Base-by-base conservation (phyloP, 768 basidiomycete genomes). In the Cytidiella melzeri region DNA sequence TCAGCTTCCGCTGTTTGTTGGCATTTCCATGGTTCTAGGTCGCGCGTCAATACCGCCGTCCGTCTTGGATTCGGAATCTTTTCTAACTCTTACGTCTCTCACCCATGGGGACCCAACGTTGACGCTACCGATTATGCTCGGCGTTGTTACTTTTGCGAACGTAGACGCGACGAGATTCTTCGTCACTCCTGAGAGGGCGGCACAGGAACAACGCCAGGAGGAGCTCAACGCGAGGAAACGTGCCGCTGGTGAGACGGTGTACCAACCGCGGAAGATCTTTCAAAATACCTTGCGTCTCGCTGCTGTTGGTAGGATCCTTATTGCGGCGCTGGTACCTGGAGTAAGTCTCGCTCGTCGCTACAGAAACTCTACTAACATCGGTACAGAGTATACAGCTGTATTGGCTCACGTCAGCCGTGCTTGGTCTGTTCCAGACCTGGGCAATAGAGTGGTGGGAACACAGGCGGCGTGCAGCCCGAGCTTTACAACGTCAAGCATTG, bases 121-220 rank as follows among this genome's bases (percentile, higher is more conserved):
- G 58, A 67, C 76, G 11, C 63, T 91, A 1, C 89, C 89, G 2
- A 80, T 91, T 44, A 67, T 77, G 2, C 70, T 90, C 19, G 89
- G 89, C 5, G 63, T 90, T 41, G 62, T 88, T 36, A 87, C 85
- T 9, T 72, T 91, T 70, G 84, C 83, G 2, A 90, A 89, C 54
- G 83, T 88, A 10, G 89, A 92, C 60, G 81, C 84, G 6, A 76
- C 81, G 28, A 77, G 77, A 36, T 89, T 85, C 87, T 76, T 89
- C 52, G 70, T 82, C 68, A 78, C 73, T 26, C 72, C 80, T 3
- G 75, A 73, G 13, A 78, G 80, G 54, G 73, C 71, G 34, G 73
- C 77, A 58, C 75, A 74, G 37, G 67, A 74, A 48, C 71, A 70
- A 47, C 65, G 68, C 30, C 69, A 74, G 26, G 73, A 77, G 53